Evolutionary conservation across 2,329 filamentous ascomycete species (phyloP).

Genomic region (Grosmannia clavigera): DNA sequence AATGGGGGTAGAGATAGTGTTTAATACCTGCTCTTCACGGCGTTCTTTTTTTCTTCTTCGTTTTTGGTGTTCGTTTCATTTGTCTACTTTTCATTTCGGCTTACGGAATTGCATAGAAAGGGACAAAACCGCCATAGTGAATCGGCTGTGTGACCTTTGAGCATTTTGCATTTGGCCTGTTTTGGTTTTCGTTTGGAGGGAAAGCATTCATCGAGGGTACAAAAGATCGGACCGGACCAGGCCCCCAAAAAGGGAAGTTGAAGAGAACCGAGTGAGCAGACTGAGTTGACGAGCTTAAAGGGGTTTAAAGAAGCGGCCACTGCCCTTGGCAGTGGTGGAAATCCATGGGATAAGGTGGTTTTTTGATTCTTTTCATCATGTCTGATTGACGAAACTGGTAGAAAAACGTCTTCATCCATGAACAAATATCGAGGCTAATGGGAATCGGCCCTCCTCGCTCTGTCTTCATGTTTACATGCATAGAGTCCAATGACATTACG

Average conservation of each 20-base stretch:
- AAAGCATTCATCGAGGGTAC: background rate
- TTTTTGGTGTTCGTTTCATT: background rate
- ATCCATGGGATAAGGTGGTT: background rate
- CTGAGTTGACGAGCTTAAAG: background rate
- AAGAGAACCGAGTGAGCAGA: background rate
- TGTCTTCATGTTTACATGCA: conserved; percentile 7
- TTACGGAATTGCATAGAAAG: conserved; percentile 5
- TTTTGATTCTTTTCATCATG: background rate
- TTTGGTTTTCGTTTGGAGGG: conserved; percentile 4
- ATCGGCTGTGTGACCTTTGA: background rate
- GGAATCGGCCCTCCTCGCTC: background rate
- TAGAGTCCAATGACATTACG: conserved; percentile 10
- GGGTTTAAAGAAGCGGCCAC: background rate
- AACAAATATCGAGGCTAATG: background rate
- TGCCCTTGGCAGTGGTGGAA: background rate
- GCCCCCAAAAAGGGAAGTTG: background rate
- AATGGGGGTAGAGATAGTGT: background rate
- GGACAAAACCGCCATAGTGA: background rate
- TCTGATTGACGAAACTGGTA: background rate
- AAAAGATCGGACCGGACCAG: background rate
- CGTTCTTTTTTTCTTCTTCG: background rate
- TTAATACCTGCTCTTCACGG: background rate
- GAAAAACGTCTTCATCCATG: background rate
- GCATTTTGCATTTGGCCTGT: conserved; percentile 7
- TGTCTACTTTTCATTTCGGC: background rate